phyloP scores from a whole-genome alignment of 768 basidiomycete species.

The Podaxis sp. region DNA sequence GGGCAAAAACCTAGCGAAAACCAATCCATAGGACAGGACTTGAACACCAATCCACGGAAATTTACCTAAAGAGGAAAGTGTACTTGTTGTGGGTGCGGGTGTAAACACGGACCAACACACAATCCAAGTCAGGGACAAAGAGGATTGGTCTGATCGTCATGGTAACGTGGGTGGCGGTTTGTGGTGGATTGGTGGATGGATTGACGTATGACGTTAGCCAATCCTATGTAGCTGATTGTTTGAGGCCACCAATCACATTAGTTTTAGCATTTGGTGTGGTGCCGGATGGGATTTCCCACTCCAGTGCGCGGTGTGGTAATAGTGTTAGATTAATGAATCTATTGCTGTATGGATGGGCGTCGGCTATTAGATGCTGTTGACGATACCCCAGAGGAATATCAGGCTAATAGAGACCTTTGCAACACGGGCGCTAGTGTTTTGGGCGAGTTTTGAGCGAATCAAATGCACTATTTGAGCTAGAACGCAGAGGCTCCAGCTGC shows the following conservation, averaged over 20 bases:
- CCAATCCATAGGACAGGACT: neutral
- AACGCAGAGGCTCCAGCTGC: too few species aligned
- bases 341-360: neutral
- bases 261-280: too few species aligned
- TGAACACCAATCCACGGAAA: neutral
- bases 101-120: constrained; percentile 1
- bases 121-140: neutral
- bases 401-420: neutral
- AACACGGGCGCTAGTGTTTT: too few species aligned
- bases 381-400: neutral
- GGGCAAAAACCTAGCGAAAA: neutral
- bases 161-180: neutral
- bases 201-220: neutral
- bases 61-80: neutral
- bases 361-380: neutral
- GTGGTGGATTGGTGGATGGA: neutral
- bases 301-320: neutral
- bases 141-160: neutral
- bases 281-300: too few species aligned
- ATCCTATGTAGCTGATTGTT: too few species aligned
- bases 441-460: too few species aligned
- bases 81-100: neutral
- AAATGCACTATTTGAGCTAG: too few species aligned
- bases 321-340: neutral
- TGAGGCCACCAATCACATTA: too few species aligned